A percentile compares a stretch with the other conserved stretches of the same genome.
Conservation (phyloP, 2,329 filamentous ascomycete genomes). For the Diplodia intermedia region DNA sequence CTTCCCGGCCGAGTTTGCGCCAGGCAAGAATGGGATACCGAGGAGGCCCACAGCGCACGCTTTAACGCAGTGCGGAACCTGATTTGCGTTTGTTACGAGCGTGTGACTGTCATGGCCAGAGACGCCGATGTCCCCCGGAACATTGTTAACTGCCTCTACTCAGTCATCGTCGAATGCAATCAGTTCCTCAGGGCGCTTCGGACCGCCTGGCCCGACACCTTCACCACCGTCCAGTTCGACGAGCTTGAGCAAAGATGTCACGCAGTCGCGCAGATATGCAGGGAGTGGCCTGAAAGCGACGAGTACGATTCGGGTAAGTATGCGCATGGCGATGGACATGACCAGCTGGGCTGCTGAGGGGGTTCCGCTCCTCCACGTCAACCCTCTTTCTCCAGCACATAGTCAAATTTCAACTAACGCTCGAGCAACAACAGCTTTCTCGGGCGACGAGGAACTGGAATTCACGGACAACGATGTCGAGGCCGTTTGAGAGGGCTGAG, state of each 20-base stretch:
- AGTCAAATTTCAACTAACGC: conserved; percentile 5
- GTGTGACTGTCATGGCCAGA: neutral
- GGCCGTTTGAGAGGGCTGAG: conserved; percentile 7
- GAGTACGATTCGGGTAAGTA: conserved; percentile 33
- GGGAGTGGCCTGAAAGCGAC: conserved; percentile 27
- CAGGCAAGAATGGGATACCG: neutral
- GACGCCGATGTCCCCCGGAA: conserved; percentile 11
- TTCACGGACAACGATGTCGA: conserved; percentile 30
- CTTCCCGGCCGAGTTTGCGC: neutral
- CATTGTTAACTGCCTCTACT: conserved; percentile 11
- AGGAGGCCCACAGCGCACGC: neutral
- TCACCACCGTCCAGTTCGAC: neutral
- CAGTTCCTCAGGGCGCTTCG: conserved; percentile 15
- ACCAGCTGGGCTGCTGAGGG: neutral
- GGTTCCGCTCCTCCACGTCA: conserved; percentile 1
- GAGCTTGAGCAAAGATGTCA: conserved; percentile 16
- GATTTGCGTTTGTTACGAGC: neutral
- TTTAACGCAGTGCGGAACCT: neutral
- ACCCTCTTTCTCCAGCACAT: neutral
- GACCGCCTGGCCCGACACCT: neutral
- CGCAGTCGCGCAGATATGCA: conserved; percentile 5
- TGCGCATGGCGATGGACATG: neutral
- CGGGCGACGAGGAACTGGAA: conserved; percentile 29
- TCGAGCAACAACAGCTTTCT: conserved; percentile 28
- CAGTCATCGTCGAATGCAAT: conserved; percentile 15